Evolutionary conservation across 805 yeast genomes (phyloP), one percentile per base, ranked within the genome.

Genomic region (Lachancea sp.): DNA sequence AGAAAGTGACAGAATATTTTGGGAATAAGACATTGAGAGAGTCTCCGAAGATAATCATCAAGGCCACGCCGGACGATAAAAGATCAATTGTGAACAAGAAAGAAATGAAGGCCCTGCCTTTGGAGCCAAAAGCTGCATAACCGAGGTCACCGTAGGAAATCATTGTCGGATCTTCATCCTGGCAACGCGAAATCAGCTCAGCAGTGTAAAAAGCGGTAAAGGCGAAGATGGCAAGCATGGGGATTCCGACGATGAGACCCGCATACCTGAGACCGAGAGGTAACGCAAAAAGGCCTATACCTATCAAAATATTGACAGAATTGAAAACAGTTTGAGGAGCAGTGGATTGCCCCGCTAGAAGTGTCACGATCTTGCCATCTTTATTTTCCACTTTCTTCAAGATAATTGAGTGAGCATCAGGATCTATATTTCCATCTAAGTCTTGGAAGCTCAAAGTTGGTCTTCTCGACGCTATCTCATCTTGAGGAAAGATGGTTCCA

Each of bases 121-220:
- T 70, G 2, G 83, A 69, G 1, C 96, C 96, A 58, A 82, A 87
- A 0, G 90, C 85, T n/a, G 87, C 85, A 55, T 78, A 82, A 3
- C 95, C 95, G 40, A 89, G 71, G 66, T 89, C 96, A 0, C 95
- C 95, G 62, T 88, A 89, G 0, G 96, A 85, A 72, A 83, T 80
- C 43, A 88, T 66, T 0, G 93, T 81, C 13, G 77, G 81, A 65
- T 88, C 93, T 1, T 88, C 82, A 50, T 82, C 88, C 74, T 88
- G 74, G 52, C 95, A 81, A 48, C 75, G 73, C 12, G 91, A 81
- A 47, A 89, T 69, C 41, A 87, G 67, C 5, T 73, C 73, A 8
- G 96, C 96, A 1, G 93, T 81, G 72, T 87, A 80, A 53, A 75
- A 82, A 2, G 96, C 88, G 25, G 80, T 66, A 11, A 69, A 40